Base-by-base conservation (phyloP, 768 basidiomycete species). In the Boletus tomentosulus region DNA sequence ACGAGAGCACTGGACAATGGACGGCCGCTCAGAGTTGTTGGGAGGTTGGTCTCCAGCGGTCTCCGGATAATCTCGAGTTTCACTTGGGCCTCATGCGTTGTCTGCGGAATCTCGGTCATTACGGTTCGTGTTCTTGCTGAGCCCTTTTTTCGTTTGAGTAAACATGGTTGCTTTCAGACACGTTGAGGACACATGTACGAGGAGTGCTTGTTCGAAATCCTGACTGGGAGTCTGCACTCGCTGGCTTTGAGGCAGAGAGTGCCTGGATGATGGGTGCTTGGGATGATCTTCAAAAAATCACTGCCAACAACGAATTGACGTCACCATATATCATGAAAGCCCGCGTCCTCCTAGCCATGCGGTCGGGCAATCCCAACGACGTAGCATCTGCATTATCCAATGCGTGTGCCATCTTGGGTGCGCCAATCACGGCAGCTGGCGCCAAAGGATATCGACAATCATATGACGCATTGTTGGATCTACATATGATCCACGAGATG, bases 11-110 rank as follows among this genome's bases (percentile, higher is more conserved):
- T 3, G 97, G 97, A 0, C 80, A 86, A 41, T 99, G 97, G 97
- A 98, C 97, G 2, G 89, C 94, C 9, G 96, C 97, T 8, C 97
- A 98, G 70, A 98, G 96, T 64, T 99, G 97, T 63, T 99, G 97
- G 97, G 97, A 99, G 70, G 86, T 98, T 12, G 81, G 87, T 46
- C 77, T 99, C 15, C 96, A 98, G 65, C 85, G 91, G 54, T 84
- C 85, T 22, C 95, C 96, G 0, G 85, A 96, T 62, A 93, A 96
- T 60, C 77, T 96, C 5, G 82, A 88, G 24, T 88, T 86, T 56
- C 96, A 99, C 67, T 71, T 95, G 15, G 97, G 97, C 13, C 78
- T 99, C 10, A 70, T 98, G 57, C 83, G 92, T 46, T 98, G 96
- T 66, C 77, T 98, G 51, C 79, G 92, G 22, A 97, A 98, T 66